Evolutionary conservation across 164 flowering plant species (phyloP).

Genomic region (Malania oleifera): DNA sequence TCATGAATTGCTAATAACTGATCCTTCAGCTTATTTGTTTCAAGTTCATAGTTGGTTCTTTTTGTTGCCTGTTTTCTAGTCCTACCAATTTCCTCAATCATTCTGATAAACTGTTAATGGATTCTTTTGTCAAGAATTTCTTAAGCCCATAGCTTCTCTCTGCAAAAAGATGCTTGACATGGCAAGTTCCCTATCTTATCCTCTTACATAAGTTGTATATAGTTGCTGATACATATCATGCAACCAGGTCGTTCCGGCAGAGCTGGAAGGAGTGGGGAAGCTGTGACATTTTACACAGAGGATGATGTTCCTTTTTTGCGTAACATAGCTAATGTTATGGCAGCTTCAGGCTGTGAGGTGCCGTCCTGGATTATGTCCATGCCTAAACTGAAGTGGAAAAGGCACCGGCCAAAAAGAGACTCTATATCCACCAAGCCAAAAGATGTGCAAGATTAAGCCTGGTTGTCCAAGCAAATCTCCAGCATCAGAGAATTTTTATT

Average conservation of each 20-base stretch:
- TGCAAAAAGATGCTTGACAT: too few species aligned
- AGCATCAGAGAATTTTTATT: not conserved
- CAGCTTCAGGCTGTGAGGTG: slow-evolving; percentile 85
- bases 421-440: slow-evolving; percentile 39
- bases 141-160: too few species aligned
- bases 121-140: too few species aligned
- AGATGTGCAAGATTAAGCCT: not conserved
- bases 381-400: slow-evolving; percentile 65
- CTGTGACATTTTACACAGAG: slow-evolving; percentile 84
- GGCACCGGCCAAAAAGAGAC: slow-evolving; percentile 75
- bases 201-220: not conserved
- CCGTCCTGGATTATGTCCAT: slow-evolving; percentile 72
- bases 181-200: not conserved
- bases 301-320: slow-evolving; percentile 69
- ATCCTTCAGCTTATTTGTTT: too few species aligned
- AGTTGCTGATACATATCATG: slow-evolving; percentile 8
- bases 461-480: slow-evolving; percentile 13
- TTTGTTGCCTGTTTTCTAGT: too few species aligned
- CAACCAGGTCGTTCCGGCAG: slow-evolving; percentile 81
- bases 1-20: too few species aligned
- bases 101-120: too few species aligned
- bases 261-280: slow-evolving; percentile 90
- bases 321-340: slow-evolving; percentile 80
- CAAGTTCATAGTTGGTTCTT: too few species aligned
- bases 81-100: too few species aligned